Evolutionary conservation across 1,284 basidiomycete species (phyloP).

Genomic region (Cutaneotrichosporon sp.): DNA sequence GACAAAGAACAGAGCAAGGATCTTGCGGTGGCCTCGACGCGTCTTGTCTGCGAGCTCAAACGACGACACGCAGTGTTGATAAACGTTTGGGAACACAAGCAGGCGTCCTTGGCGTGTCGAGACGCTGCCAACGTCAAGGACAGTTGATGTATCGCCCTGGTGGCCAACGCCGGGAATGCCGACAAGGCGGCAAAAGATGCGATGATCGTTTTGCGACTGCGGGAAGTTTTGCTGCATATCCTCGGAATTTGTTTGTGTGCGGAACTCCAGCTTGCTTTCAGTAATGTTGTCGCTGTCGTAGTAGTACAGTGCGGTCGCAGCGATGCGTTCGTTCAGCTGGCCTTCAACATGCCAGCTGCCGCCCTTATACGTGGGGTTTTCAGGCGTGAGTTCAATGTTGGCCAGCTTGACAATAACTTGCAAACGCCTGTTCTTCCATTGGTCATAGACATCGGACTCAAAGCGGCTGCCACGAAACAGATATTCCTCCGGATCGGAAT

Average conservation of each 20-base stretch:
- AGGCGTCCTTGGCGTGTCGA: conserved; percentile 2
- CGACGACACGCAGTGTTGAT: conserved; percentile 10
- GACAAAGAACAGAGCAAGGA: conserved; percentile 20
- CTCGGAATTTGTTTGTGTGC: conserved; percentile 1
- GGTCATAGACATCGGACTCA: too few relatives aligned
- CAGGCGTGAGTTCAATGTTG: conserved; percentile 17
- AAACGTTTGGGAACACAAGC: conserved; percentile 13
- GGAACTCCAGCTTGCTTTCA: conserved; percentile 5
- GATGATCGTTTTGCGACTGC: conserved; percentile 9
- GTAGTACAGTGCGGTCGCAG: conserved; percentile 14
- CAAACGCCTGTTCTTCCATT: neutral
- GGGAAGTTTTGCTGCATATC: neutral
- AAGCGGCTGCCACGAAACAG: neutral
- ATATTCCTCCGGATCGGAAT: conserved; percentile 13
- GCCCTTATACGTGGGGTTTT: conserved; percentile 11
- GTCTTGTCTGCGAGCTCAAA: conserved; percentile 13
- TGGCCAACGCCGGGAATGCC: conserved; percentile 6
- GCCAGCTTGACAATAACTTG: conserved; percentile 18
- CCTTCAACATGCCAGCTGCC: conserved; percentile 15
- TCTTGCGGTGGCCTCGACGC: conserved; percentile 15
- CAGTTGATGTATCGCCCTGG: neutral
- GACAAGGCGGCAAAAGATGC: neutral
- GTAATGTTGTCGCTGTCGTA: conserved; percentile 17
- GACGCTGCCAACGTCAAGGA: neutral
- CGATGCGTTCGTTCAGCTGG: conserved; percentile 13